Base-by-base conservation (phyloP, 441 rosid genomes). In the Arabidopsis hybrid region DNA sequence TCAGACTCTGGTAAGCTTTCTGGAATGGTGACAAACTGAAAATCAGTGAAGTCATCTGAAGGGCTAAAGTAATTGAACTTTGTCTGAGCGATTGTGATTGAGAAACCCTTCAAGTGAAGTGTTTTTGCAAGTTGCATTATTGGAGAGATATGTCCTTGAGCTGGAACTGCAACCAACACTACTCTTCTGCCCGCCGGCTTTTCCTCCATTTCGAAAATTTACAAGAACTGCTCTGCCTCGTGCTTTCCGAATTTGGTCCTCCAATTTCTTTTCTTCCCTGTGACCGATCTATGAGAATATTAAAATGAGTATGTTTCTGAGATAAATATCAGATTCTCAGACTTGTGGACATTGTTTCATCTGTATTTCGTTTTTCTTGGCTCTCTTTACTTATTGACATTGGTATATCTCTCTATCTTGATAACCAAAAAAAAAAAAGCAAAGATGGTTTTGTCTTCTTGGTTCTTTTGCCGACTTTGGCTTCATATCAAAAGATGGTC, bases 131-230 rank as follows among this genome's bases (percentile, higher is more conserved):
- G 85, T 42, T 86, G 83, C 70, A 86, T 84, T 78, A 83, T 74
- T 0, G 86, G 86, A n/a, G 61, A 62, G 36, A 80, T 53, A 69
- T 83, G 88, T 38, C 90, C 85, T 64, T 80, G 88, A 5, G 65
- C 73, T 59, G 87, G 87, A n/a, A 7, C 52, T 62, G 70, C 47
- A 35, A 85, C 80, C n/a, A 85, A 49, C 45, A 84, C 73, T 32
- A 84, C 0, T 3, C 75, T 70, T 58, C 26, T 68, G 51, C 10
- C 60, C 3, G 16, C 26, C 0, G 9, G n/a, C 46, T 18, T 67
- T 4, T 67, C 49, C 21, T 67, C 62, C 78, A 60, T 74, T 39
- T 21, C 7, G 4, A 8, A 35, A 7, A 14, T 10, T 14, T 47
- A 4, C 39, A 29, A 31, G 12, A 45, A 8, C 7, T 59, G 31